Evolutionary conservation across 2,329 filamentous ascomycete species (phyloP), one percentile per base, ranked within the genome.

Genomic region (Incumbomyces delicatus): DNA sequence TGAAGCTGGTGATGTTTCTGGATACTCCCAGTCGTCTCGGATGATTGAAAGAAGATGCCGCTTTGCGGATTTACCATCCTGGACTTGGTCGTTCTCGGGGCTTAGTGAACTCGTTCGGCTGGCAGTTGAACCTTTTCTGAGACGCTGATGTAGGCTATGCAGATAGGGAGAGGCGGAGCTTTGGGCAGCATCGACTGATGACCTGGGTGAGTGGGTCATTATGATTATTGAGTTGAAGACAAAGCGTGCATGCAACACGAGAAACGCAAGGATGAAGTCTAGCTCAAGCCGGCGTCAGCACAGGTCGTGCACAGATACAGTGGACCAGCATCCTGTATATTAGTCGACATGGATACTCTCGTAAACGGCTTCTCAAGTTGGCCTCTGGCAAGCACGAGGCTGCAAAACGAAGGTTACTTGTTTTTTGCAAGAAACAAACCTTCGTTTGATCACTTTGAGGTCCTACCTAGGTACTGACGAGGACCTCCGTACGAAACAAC

Each of bases 21-120:
- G 46, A 41, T 52, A 58, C 20, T 57, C 51, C 56, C 56, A 58
- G 38, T 58, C 56, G 43, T 55, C 49, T 47, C 49, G 29, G 11
- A 58, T 39, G 16, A 53, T 40, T 2, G 51, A 49, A 16, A 50
- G 20, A 11, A 58, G 44, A 41, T 52, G 49, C 27, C 48, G 47
- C 32, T 55, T 50, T 12, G 53, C 49, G 2, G 53, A 48, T 14
- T 48, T 50, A 6, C 53, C 33, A 5, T 50, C 44, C 38, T 58
- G 50, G 42, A 20, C 30, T 11, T 38, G 42, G 18, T 20, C 14
- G 3, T 17, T 16, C 13, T 45, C 42, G n/a, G 42, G 38, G 22
- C 30, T 31, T 16, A 50, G 47, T 4, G 53, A 55, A 42, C 54
- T 55, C 4, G 37, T 30, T 8, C 44, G 22, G 20, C 27, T 33